A percentile compares a stretch with the other conserved stretches of the same genome.
Conservation (phyloP, 768 basidiomycete genomes). For the Kwoniella sp. region DNA sequence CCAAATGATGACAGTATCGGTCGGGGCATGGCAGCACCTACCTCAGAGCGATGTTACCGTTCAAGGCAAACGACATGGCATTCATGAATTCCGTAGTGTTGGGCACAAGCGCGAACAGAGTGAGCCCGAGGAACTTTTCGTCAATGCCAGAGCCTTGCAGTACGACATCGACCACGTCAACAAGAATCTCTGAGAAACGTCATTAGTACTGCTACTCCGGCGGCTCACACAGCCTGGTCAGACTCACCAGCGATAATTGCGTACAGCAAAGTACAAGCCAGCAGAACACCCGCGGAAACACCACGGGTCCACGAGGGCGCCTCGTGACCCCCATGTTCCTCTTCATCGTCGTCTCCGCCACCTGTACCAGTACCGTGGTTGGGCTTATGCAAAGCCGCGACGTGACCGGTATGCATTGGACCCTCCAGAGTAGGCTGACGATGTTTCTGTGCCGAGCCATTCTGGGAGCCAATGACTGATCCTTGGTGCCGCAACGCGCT, state of each 20-base stretch:
- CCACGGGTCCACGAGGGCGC: conserved; percentile 92
- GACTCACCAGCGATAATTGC: conserved; percentile 91
- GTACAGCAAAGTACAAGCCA: conserved; percentile 86
- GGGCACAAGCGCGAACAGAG: conserved; percentile 92
- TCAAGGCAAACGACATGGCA: conserved; percentile 93
- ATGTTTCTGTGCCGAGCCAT: conserved; percentile 14
- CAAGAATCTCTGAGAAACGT: conserved; percentile 67
- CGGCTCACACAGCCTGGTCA: conserved; percentile 11
- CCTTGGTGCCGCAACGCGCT: conserved; percentile 70
- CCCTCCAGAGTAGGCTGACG: too few relatives aligned
- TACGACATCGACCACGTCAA: conserved; percentile 92
- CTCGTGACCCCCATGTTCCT: conserved; percentile 76
- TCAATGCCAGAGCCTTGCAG: conserved; percentile 85
- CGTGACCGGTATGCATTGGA: too few relatives aligned
- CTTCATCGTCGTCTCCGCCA: conserved; percentile 54
- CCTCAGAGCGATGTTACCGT: conserved; percentile 96
- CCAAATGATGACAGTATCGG: not conserved
- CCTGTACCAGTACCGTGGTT: conserved; percentile 19
- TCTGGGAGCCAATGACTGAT: conserved; percentile 54
- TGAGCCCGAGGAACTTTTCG: conserved; percentile 95
- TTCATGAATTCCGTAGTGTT: conserved; percentile 99
- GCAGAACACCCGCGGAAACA: conserved; percentile 80
- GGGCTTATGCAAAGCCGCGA: not conserved
- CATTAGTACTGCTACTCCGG: not conserved
- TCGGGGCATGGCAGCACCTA: conserved; percentile 48